phyloP scores from a whole-genome alignment of 2,329 filamentous ascomycete species.

The Niveomyces coronatus region DNA sequence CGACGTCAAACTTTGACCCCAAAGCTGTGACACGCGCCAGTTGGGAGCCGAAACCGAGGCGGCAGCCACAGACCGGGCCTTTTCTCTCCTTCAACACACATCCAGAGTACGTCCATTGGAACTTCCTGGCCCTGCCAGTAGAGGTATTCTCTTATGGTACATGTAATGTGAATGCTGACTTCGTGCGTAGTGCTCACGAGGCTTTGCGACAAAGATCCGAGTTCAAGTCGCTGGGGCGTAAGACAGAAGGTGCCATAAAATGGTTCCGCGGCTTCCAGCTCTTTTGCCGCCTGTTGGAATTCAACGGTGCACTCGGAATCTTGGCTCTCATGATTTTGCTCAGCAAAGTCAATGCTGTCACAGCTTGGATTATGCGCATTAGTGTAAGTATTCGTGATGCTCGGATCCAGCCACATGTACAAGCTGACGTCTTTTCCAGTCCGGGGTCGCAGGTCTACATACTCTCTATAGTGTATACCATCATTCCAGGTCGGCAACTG shows the following conservation, averaged over 20 bases:
- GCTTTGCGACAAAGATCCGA: conserved; percentile 52
- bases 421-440: conserved; percentile 4
- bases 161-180: neutral
- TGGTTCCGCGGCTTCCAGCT: conserved; percentile 60
- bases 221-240: conserved; percentile 56
- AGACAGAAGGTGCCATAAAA: conserved; percentile 62
- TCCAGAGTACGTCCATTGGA: conserved; percentile 68
- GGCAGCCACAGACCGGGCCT: conserved; percentile 61
- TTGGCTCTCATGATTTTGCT: conserved; percentile 71
- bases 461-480: conserved; percentile 74
- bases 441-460: conserved; percentile 63
- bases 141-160: neutral
- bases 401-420: conserved; percentile 9
- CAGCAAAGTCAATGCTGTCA: conserved; percentile 50
- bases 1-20: conserved; percentile 62
- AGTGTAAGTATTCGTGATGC: conserved; percentile 43
- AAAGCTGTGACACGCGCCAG: conserved; percentile 76
- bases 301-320: conserved; percentile 60
- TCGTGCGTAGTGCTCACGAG: conserved; percentile 42
- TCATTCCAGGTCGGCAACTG: conserved; percentile 57
- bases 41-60: conserved; percentile 51
- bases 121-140: neutral
- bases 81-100: conserved; percentile 76
- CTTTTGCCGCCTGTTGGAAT: conserved; percentile 51
- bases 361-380: conserved; percentile 67